These are phyloP conservation scores for Aphanomyces invadans DNA, from an alignment of 352 stramenopile genomes.

Conservation along the genomic window DNA sequence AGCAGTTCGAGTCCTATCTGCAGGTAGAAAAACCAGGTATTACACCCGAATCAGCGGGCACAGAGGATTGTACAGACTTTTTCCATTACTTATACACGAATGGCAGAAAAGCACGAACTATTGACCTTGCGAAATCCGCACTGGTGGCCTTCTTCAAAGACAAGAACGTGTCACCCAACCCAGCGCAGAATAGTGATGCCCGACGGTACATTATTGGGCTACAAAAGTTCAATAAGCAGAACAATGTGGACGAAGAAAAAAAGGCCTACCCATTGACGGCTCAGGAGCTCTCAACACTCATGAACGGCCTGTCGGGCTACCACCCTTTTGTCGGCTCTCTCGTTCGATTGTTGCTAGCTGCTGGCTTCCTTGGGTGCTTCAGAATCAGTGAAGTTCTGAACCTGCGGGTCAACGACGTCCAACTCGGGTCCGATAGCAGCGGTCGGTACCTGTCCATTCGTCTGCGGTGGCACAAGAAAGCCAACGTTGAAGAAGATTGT, in stretches of 20 bases:
- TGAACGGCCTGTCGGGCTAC: neutral
- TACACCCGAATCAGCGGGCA: neutral
- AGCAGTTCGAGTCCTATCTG: neutral
- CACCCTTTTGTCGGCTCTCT: neutral
- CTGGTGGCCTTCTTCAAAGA: neutral
- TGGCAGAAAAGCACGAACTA: neutral
- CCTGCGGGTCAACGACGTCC: neutral
- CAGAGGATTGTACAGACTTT: neutral
- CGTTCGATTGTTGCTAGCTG: neutral
- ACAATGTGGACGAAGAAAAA: slow-evolving; percentile 6
- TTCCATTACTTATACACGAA: neutral
- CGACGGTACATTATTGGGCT: neutral
- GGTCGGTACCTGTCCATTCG: neutral
- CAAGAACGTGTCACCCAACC: neutral
- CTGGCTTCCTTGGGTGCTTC: neutral
- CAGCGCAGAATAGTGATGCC: neutral
- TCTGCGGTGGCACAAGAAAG: slow-evolving; percentile 10
- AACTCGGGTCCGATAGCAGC: neutral
- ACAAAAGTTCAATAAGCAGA: neutral
- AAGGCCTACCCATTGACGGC: neutral
- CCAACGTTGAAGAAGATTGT: neutral
- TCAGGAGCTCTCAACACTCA: neutral
- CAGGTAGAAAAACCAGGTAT: neutral
- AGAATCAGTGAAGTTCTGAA: slow-evolving; percentile 1
- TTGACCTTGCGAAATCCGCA: slow-evolving; percentile 1